These are phyloP conservation scores for Vaccinium myrtillus DNA, from an alignment of 148 eudicot species.

Conservation along the genomic window DNA sequence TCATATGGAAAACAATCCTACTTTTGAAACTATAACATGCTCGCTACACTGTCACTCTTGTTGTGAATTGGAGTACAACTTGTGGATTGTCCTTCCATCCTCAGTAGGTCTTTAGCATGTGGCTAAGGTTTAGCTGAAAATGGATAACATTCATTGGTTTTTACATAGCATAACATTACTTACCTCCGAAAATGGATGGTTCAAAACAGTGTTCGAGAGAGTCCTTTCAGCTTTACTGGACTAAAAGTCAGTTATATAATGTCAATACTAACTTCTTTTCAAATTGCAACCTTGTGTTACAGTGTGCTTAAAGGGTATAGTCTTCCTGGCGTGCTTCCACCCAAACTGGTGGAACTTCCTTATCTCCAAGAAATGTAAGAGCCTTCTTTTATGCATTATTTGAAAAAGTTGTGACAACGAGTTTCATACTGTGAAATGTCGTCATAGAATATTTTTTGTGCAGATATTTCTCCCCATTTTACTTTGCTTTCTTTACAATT, in stretches of 20 bases:
- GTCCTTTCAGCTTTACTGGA: background rate
- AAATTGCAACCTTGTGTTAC: slow-evolving; percentile 9
- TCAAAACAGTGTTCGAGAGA: background rate
- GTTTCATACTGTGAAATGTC: slow-evolving; percentile 2
- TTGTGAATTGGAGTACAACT: background rate
- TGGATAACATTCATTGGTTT: background rate
- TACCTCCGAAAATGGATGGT: background rate
- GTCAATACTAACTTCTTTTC: background rate
- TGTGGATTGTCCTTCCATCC: background rate
- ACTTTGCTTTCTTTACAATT: too few relatives aligned
- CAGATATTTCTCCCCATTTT: too few relatives aligned
- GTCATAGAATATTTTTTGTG: background rate
- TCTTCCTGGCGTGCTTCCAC: slow-evolving; percentile 71
- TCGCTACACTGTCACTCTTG: background rate
- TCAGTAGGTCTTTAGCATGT: background rate
- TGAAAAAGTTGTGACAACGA: background rate
- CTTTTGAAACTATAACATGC: background rate
- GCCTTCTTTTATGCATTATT: background rate
- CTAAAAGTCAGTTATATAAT: background rate
- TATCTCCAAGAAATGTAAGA: slow-evolving; percentile 54
- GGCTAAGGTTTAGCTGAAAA: background rate
- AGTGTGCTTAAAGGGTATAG: slow-evolving; percentile 59
- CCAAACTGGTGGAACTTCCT: slow-evolving; percentile 56
- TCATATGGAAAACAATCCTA: background rate
- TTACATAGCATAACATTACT: too few relatives aligned